Base-by-base conservation (phyloP, 768 basidiomycete genomes). In the Megacollybia marginata region DNA sequence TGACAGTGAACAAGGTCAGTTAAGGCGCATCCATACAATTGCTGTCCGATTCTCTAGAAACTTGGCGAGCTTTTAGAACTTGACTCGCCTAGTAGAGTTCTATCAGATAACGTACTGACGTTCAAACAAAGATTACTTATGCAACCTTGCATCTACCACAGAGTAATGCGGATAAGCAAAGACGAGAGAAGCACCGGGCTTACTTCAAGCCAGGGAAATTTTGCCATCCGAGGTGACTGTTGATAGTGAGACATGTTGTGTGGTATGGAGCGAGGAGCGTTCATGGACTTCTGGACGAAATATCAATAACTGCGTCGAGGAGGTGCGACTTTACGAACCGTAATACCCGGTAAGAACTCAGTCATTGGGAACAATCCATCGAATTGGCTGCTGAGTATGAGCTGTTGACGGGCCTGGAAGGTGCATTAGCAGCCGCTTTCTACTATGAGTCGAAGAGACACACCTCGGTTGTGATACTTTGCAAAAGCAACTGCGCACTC, bases 341-440 rank as follows among this genome's bases (percentile, higher is more conserved):
- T 48, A 33, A 48, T 48, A 9, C 47, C 47, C 2, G 47, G 31
- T 20, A 18, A 9, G 33, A 34, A 35, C 47, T 44, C 72, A 5
- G 79, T 76, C 76, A 81, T 78, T 0, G 80, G 80, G 67, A 78
- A 78, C n/a, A 75, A 58, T 0, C 80, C 81, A 47, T 77, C 70
- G 44, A 82, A 73, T 62, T 84, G 81, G 4, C 83, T n/a, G n/a
- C n/a, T 61, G 70, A 85, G 82, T 43, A 74, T 69, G 74, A 82
- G 74, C 65, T 85, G 78, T 63, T 86, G 83, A 9, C 83, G 66
- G 16, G 76, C 75, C 63, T 28, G 23, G 6, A 28, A 28, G 23
- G 6, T 3, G 23, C 23, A 28, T 2, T 28, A 28, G 23, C 6
- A 28, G 23, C 23, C 23, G 23, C 23, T 28, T 28, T 28, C 23